Base-by-base conservation (phyloP, 257 asterid species). In the Haberlea rhodopensis region DNA sequence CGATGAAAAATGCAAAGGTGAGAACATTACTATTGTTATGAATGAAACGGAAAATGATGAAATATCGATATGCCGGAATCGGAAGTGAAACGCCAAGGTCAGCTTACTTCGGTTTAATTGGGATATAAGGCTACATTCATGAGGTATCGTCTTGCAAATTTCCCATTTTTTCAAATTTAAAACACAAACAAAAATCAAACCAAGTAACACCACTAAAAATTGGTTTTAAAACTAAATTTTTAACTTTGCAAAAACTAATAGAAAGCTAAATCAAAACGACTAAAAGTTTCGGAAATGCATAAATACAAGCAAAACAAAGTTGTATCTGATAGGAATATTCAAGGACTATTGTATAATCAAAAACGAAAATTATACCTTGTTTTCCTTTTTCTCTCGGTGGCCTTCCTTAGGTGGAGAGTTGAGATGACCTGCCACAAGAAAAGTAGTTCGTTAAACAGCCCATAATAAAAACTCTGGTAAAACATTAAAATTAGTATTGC, bases 361-460 rank as follows among this genome's bases (percentile, higher is more conserved):
- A 10, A 7, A n/a, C n/a, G n/a, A 11, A 37, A n/a, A n/a, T n/a
- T 10, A 37, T 76, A 91, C 98, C 94, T 79, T 45, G 75, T 91
- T 91, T 73, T 91, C 98, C 76, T 91, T 89, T 77, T 89, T 80
- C 45, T 87, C 98, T 76, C 79, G 76, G 63, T 69, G 80, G 64
- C 65, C 59, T 65, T 76, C 80, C 62, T 80, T 78, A 22, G 82
- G 73, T 20, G 83, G 71, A 65, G 86, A 57, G 55, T 72, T 62
- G 46, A 70, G 55, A 37, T 73, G 70, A 64, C 79, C 98, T 80
- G 77, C 61, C 73, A 56, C 63, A 66, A 66, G 16, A 25, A 55
- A 60, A 62, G 28, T 19, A 37, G 26, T 27, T 62, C 16, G n/a
- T 18, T 5, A n/a, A 34, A 59, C 55, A 19, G 10, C 21, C 16